Base-by-base conservation (phyloP, 768 basidiomycete genomes). In the Botryobasidium botryosum region DNA sequence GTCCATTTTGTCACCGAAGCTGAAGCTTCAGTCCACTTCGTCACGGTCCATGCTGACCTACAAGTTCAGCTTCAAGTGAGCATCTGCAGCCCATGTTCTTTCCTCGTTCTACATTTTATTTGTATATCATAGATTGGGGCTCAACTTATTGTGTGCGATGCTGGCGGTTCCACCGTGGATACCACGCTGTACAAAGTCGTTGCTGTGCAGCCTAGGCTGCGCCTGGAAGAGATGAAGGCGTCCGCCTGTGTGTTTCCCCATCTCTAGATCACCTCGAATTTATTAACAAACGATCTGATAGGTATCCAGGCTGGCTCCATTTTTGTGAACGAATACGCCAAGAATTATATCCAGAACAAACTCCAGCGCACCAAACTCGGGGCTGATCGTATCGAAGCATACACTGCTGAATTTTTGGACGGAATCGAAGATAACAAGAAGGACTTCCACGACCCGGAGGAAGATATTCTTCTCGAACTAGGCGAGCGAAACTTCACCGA, bases 21-120 rank as follows among this genome's bases (percentile, higher is more conserved):
- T 26, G 72, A 74, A 53, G 71, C 71, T 0, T 67, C 66, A 55
- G 53, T 72, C 8, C 70, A 72, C 50, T 72, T 60, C 44, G 68
- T 67, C 33, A 48, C 72, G 40, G n/a, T n/a, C n/a, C n/a, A n/a
- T n/a, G n/a, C n/a, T n/a, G n/a, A n/a, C n/a, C 53, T 55, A 0
- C 50, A 12, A 20, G 13, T 13, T 12, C 24, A 17, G 32, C 32
- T 39, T 12, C 13, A 39, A 12, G 37, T n/a, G n/a, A n/a, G n/a
- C n/a, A n/a, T n/a, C n/a, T n/a, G n/a, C n/a, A n/a, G n/a, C n/a
- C n/a, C n/a, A n/a, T n/a, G n/a, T n/a, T n/a, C n/a, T n/a, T n/a
- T n/a, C n/a, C n/a, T n/a, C n/a, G n/a, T n/a, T n/a, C n/a, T n/a
- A n/a, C n/a, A n/a, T n/a, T n/a, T n/a, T n/a, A n/a, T n/a, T n/a